These are phyloP conservation scores for Erysiphe neolycopersici DNA, from an alignment of 2,329 filamentous ascomycete species.

Conservation along the genomic window DNA sequence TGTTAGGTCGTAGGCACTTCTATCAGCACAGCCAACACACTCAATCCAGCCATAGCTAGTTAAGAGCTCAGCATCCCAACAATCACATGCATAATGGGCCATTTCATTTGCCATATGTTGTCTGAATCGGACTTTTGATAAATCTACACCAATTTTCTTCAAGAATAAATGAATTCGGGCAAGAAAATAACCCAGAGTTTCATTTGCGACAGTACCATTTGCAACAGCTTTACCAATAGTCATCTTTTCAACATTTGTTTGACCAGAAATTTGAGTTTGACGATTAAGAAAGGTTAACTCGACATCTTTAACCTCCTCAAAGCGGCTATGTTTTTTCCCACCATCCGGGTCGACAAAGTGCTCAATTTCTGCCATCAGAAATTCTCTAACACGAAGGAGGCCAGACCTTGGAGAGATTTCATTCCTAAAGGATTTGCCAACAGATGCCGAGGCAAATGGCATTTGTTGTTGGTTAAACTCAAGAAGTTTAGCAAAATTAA, in stretches of 20 bases:
- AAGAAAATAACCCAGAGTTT: conserved; percentile 93
- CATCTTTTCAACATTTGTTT: conserved; percentile 47
- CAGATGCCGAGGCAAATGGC: conserved; percentile 91
- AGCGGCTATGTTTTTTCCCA: conserved; percentile 82
- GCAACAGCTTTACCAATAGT: conserved; percentile 69
- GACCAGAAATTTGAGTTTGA: conserved; percentile 61
- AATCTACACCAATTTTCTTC: conserved; percentile 63
- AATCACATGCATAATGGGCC: conserved; percentile 89
- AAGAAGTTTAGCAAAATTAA: conserved; percentile 88
- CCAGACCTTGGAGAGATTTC: conserved; percentile 87
- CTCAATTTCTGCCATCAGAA: conserved; percentile 97
- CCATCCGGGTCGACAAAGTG: conserved; percentile 89
- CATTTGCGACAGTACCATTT: conserved; percentile 69
- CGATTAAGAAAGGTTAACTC: conserved; percentile 68
- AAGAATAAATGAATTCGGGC: conserved; percentile 84
- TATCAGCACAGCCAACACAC: conserved; percentile 88
- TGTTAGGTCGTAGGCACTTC: conserved; percentile 78
- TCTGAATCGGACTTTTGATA: conserved; percentile 73
- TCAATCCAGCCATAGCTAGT: conserved; percentile 95
- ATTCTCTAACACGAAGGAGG: conserved; percentile 81
- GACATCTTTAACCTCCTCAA: conserved; percentile 58
- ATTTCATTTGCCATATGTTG: conserved; percentile 87
- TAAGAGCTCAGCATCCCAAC: conserved; percentile 86
- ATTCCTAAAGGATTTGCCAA: conserved; percentile 95
- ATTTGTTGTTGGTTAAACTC: conserved; percentile 89